These are phyloP conservation scores for Taxawa tesnikishii DNA, from an alignment of 2,329 filamentous ascomycete genomes.

Conservation along the genomic window DNA sequence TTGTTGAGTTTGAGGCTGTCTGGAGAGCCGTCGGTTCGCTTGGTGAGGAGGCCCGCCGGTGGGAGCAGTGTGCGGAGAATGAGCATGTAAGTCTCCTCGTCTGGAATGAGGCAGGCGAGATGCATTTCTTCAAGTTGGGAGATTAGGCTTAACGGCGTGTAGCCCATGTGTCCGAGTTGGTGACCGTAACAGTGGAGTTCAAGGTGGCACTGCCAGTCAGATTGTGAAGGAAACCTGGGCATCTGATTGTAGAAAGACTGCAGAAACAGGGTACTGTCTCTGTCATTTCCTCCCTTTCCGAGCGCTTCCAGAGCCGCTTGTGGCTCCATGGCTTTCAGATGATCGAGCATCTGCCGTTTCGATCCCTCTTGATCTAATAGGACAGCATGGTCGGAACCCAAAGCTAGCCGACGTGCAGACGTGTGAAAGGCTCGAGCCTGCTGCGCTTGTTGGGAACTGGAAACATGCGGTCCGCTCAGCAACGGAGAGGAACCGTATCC, in stretches of 20 bases:
- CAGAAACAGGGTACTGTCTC: conserved; percentile 29
- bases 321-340: conserved; percentile 18
- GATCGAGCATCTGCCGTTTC: conserved; percentile 6
- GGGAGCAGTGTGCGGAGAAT: conserved; percentile 25
- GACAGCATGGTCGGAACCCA: too few species aligned
- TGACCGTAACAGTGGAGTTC: conserved; percentile 26
- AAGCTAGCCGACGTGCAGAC: too few species aligned
- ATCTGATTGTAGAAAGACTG: conserved; percentile 24
- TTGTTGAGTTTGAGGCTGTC: conserved; percentile 9
- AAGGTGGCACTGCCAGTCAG: conserved; percentile 20
- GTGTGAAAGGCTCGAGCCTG: conserved; percentile 4
- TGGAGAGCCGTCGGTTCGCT: background rate
- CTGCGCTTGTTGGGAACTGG: conserved; percentile 2
- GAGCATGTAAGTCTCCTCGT: conserved; percentile 20
- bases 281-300: conserved; percentile 21
- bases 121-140: conserved; percentile 22
- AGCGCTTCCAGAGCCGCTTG: conserved; percentile 22
- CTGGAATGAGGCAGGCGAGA: conserved; percentile 21
- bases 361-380: too few species aligned
- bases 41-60: background rate
- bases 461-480: conserved; percentile 2
- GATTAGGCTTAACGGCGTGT: conserved; percentile 21
- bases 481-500: too few species aligned
- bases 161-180: conserved; percentile 24
- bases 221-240: conserved; percentile 15